Base-by-base conservation (phyloP, 176 grass and related monocot genomes). In the Microstegium vimineum region DNA sequence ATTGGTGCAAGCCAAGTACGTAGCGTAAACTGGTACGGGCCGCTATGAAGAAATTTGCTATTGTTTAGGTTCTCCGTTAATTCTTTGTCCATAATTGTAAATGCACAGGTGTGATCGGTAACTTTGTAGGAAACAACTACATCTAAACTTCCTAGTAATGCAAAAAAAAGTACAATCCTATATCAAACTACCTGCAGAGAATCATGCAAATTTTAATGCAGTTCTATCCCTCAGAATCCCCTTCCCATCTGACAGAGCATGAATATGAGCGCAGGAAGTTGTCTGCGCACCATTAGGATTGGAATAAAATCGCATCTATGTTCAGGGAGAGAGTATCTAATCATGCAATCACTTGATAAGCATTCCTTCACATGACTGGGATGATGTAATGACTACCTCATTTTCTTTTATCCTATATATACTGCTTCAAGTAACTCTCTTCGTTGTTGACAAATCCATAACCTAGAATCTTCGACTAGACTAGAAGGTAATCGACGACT, bases 121-220 rank as follows among this genome's bases (percentile, higher is more conserved):
- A 47, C 35, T 68, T 69, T 1, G 2, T 5, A 60, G 69, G 63
- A 89, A 74, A 13, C 31, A 74, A 75, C 26, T 28, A 27, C 35
- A 69, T 60, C 6, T 17, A 62, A 32, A 33, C 18, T 87, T 82
- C 52, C 40, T 63, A 77, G 12, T 3, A 40, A 70, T 64, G 32
- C 40, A 66, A 28, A 70, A n/a, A 8, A 71, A 25, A 1, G 8
- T 38, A 8, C 28, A 78, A 46, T 16, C 6, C 62, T 37, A 57
- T 40, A 75, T 18, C 30, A 34, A 61, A 61, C 61, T 20, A 22
- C 17, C 40, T 67, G 62, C 47, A 22, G 10, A 26, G 7, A 73
- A 79, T 46, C 68, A 74, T 63, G 71, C 32, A 70, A 81, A 85
- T 68, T 34, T 31, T 57, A 77, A 63, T 76, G 32, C 62, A 59